Percentiles rank a stretch among this genome's conserved stretches.
Evolutionary conservation across 1,284 basidiomycete species (phyloP).

Genomic region (Phellinidium pouzarii): DNA sequence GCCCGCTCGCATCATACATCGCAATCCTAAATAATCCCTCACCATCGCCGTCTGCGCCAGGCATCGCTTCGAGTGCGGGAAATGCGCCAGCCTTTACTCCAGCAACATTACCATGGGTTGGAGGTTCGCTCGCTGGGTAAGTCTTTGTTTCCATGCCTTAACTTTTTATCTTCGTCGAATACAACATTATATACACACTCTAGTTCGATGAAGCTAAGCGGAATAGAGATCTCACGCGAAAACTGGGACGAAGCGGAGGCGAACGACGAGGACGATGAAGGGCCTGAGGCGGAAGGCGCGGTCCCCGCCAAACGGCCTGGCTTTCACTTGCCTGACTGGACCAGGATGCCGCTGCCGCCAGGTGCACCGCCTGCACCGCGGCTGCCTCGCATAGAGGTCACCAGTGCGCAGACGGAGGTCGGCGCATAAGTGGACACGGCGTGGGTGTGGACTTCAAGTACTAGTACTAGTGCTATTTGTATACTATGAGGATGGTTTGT

Average conservation of each 20-base stretch:
- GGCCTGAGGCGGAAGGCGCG: slow-evolving; percentile 24
- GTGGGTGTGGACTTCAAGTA: slow-evolving; percentile 10
- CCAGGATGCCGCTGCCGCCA: slow-evolving; percentile 48
- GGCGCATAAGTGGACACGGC: slow-evolving; percentile 24
- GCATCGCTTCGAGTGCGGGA: slow-evolving; percentile 49
- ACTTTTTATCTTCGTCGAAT: slow-evolving; percentile 10
- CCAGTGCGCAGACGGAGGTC: slow-evolving; percentile 31
- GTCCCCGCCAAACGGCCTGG: slow-evolving; percentile 25
- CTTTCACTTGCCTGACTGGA: slow-evolving; percentile 74
- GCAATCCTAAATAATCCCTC: slow-evolving; percentile 81
- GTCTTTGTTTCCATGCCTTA: slow-evolving; percentile 24
- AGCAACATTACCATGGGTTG: slow-evolving; percentile 82
- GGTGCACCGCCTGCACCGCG: slow-evolving; percentile 51
- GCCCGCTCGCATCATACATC: slow-evolving; percentile 62
- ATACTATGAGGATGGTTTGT: background rate
- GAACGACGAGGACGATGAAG: slow-evolving; percentile 38
- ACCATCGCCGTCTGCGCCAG: slow-evolving; percentile 35
- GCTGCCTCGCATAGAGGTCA: slow-evolving; percentile 25
- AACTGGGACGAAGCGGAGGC: slow-evolving; percentile 73
- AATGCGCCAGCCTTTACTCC: slow-evolving; percentile 83
- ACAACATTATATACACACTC: background rate
- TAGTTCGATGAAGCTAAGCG: slow-evolving; percentile 77
- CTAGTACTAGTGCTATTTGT: background rate
- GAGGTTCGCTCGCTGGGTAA: slow-evolving; percentile 85
- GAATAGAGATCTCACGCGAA: slow-evolving; percentile 74